phyloP scores from a whole-genome alignment of 2,329 filamentous ascomycete species.

The Hypoxylon sp. region DNA sequence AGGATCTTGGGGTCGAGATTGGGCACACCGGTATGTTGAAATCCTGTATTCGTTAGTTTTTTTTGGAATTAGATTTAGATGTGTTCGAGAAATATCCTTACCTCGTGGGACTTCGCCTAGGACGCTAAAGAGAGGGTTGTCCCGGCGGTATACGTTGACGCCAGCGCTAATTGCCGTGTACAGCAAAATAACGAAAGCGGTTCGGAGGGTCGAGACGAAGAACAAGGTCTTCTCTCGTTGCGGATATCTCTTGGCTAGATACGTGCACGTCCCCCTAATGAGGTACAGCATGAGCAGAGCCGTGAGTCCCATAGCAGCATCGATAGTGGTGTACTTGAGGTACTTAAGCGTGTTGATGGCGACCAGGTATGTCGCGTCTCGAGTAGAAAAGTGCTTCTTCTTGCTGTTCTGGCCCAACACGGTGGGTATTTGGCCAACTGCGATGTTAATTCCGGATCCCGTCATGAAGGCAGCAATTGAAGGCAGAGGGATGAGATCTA shows the following conservation, averaged over 20 bases:
- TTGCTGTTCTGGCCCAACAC: constrained; percentile 63
- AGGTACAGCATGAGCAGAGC: constrained; percentile 75
- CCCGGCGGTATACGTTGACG: constrained; percentile 35
- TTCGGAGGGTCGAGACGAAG: constrained; percentile 81
- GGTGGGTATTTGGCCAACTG: constrained; percentile 62
- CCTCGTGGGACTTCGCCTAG: constrained; percentile 77
- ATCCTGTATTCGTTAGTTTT: constrained; percentile 61
- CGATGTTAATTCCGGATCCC: constrained; percentile 63
- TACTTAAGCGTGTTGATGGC: constrained; percentile 64
- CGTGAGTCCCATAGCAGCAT: constrained; percentile 80
- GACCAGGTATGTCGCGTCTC: constrained; percentile 60
- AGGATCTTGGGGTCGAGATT: constrained; percentile 59
- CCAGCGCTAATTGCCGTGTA: constrained; percentile 77
- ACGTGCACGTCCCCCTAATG: constrained; percentile 72
- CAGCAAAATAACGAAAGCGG: constrained; percentile 82
- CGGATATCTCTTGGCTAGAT: constrained; percentile 74
- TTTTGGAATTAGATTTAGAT: no score
- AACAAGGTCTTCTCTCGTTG: constrained; percentile 77
- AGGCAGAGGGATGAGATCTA: constrained; percentile 66
- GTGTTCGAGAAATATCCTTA: constrained; percentile 49
- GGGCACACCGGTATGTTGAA: constrained; percentile 62
- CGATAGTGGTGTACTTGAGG: constrained; percentile 65
- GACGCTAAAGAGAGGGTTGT: constrained; percentile 59
- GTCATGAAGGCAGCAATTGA: constrained; percentile 68
- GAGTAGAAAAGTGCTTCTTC: constrained; percentile 55